Evolutionary conservation across 2,329 filamentous ascomycete genomes (phyloP).

Genomic region (Hypomyces perniciosus): DNA sequence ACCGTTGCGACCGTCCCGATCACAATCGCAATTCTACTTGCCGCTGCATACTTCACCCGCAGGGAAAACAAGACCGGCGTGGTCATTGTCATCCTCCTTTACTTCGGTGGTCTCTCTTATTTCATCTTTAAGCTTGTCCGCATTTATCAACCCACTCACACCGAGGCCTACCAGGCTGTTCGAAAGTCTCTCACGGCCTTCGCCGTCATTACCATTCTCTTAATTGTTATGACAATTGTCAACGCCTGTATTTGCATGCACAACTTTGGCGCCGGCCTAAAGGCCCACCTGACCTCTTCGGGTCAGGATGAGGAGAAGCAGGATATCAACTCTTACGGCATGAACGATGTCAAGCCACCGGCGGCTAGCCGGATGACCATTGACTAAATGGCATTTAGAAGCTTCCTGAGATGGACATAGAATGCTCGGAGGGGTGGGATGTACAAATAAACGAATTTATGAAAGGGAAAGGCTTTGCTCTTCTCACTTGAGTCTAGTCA

Average conservation of each 20-base stretch:
- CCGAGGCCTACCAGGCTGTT: slow-evolving; percentile 65
- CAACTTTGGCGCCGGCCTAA: slow-evolving; percentile 88
- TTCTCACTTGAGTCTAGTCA: slow-evolving; percentile 7
- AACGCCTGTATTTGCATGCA: slow-evolving; percentile 81
- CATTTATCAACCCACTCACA: slow-evolving; percentile 70
- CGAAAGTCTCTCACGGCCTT: slow-evolving; percentile 86
- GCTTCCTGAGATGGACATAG: neutral
- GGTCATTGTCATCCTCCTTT: slow-evolving; percentile 71
- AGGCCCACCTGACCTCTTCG: slow-evolving; percentile 67
- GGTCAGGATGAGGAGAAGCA: slow-evolving; percentile 47
- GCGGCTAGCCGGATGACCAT: slow-evolving; percentile 56
- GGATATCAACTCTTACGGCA: slow-evolving; percentile 49
- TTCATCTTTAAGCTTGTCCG: slow-evolving; percentile 97
- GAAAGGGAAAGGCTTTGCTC: slow-evolving; percentile 11
- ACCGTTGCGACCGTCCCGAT: slow-evolving; percentile 87
- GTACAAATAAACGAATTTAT: slow-evolving; percentile 34
- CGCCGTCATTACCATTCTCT: slow-evolving; percentile 81
- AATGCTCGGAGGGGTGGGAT: slow-evolving; percentile 9
- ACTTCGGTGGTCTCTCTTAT: slow-evolving; percentile 84
- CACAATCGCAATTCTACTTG: slow-evolving; percentile 80
- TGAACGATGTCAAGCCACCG: slow-evolving; percentile 52
- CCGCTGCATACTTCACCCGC: slow-evolving; percentile 78
- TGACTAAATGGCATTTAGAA: slow-evolving; percentile 35
- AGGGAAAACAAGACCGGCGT: slow-evolving; percentile 77
- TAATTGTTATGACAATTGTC: slow-evolving; percentile 82